Evolutionary conservation across 2,329 filamentous ascomycete species (phyloP).

Genomic region (Simplicillium sp.): DNA sequence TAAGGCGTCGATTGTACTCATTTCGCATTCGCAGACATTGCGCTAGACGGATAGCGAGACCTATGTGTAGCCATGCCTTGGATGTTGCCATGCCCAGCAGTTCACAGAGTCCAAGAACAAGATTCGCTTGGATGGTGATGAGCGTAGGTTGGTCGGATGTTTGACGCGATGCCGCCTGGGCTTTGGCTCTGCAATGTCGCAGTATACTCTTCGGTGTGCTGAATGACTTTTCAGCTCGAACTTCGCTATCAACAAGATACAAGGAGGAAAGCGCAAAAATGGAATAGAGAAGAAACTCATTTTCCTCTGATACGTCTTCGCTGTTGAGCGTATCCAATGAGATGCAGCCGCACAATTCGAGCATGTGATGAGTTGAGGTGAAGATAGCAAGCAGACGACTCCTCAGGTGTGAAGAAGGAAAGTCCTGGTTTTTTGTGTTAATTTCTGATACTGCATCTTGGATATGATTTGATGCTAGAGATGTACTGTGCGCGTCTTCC

Average conservation of each 20-base stretch:
- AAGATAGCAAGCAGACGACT: not conserved
- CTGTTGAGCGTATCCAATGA: not conserved
- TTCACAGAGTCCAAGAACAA: constrained; percentile 1
- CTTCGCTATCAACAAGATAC: constrained; percentile 1
- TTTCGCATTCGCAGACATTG: constrained; percentile 1
- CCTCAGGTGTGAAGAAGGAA: not conserved
- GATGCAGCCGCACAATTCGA: constrained; percentile 1
- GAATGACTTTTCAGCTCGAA: not conserved
- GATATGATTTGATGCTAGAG: not conserved
- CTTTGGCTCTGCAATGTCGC: constrained; percentile 1
- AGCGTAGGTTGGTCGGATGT: not conserved
- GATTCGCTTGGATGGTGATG: constrained; percentile 1
- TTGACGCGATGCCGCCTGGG: not conserved
- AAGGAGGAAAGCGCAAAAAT: constrained; percentile 2
- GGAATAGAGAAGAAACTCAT: constrained; percentile 1
- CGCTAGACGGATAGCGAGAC: constrained; percentile 1
- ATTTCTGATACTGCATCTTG: not conserved
- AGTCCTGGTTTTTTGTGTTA: not conserved
- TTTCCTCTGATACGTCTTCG: not conserved
- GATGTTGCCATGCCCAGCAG: constrained; percentile 2
- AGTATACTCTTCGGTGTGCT: not conserved
- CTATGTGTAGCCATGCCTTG: constrained; percentile 3
- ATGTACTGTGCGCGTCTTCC: too few relatives aligned
- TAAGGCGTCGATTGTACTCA: not conserved
- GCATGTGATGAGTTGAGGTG: constrained; percentile 1